phyloP scores from a whole-genome alignment of 164 flowering plant species.

The Chloranthus sessilifolius region DNA sequence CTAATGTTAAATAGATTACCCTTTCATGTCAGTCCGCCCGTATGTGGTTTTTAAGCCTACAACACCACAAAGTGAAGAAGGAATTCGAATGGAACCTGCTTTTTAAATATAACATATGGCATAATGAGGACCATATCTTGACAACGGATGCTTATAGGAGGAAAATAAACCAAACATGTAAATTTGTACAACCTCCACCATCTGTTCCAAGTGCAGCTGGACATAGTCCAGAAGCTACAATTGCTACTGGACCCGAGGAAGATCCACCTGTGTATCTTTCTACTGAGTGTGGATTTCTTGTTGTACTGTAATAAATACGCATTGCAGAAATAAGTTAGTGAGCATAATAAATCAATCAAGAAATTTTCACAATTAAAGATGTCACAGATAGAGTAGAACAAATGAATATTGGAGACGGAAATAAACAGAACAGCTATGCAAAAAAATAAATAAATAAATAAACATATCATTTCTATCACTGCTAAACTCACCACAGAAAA shows the following conservation, averaged over 20 bases:
- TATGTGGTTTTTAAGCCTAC: constrained; percentile 88
- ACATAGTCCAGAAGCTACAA: constrained; percentile 90
- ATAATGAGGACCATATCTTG: constrained; percentile 8
- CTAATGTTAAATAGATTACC: constrained; percentile 16
- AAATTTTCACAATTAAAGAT: background rate
- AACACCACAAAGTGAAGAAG: constrained; percentile 94
- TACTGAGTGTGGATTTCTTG: constrained; percentile 82
- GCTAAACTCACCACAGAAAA: too few relatives aligned
- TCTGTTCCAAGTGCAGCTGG: constrained; percentile 96
- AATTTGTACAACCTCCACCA: constrained; percentile 77
- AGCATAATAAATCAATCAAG: background rate
- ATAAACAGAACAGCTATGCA: background rate
- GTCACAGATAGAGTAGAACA: background rate
- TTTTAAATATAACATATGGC: constrained; percentile 9
- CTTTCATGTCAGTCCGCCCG: constrained; percentile 53
- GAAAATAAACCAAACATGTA: constrained; percentile 1
- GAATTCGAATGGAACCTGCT: constrained; percentile 91
- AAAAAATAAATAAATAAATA: too few relatives aligned
- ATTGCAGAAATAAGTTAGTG: too few relatives aligned
- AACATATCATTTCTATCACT: too few relatives aligned
- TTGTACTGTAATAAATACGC: constrained; percentile 53
- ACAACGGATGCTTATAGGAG: background rate
- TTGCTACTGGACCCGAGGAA: constrained; percentile 93
- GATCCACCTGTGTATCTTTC: constrained; percentile 98
- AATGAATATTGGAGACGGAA: background rate